Percentiles rank a stretch among this genome's conserved stretches.
phyloP scores from a whole-genome alignment of 108 stramenopile genomes.

The Ochromonas danica region DNA sequence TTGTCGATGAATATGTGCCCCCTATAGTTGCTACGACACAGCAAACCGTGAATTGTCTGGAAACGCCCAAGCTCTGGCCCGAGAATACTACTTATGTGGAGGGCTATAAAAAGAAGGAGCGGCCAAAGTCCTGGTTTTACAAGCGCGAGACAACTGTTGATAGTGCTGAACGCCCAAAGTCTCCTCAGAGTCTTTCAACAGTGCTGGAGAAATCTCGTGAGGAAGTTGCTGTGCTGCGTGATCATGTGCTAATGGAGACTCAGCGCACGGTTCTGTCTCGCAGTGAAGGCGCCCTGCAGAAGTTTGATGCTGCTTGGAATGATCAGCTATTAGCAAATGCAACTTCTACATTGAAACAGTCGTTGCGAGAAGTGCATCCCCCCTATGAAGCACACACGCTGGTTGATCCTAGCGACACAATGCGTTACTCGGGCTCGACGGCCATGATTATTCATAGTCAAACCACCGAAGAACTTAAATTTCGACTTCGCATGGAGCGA shows the following conservation, averaged over 20 bases:
- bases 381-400: background rate
- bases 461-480: constrained; percentile 8
- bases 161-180: background rate
- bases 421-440: constrained; percentile 30
- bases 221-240: background rate
- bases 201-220: background rate
- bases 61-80: constrained; percentile 24
- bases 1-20: constrained; percentile 20
- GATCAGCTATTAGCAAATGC: background rate
- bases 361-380: background rate
- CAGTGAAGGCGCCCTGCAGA: background rate
- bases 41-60: background rate
- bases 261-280: background rate
- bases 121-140: background rate
- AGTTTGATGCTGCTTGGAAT: background rate
- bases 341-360: background rate
- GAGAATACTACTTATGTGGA: constrained; percentile 25
- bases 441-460: constrained; percentile 21
- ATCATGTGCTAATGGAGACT: background rate
- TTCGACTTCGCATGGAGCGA: constrained; percentile 11
- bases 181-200: background rate
- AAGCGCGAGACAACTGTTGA: constrained; percentile 28
- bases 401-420: constrained; percentile 8
- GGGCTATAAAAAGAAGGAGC: constrained; percentile 1
- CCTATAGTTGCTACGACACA: background rate